A percentile compares a stretch with the other conserved stretches of the same genome.
These are phyloP conservation scores for Penicillium sp. DNA, from an alignment of 2,329 filamentous ascomycete species.

Conservation along the genomic window DNA sequence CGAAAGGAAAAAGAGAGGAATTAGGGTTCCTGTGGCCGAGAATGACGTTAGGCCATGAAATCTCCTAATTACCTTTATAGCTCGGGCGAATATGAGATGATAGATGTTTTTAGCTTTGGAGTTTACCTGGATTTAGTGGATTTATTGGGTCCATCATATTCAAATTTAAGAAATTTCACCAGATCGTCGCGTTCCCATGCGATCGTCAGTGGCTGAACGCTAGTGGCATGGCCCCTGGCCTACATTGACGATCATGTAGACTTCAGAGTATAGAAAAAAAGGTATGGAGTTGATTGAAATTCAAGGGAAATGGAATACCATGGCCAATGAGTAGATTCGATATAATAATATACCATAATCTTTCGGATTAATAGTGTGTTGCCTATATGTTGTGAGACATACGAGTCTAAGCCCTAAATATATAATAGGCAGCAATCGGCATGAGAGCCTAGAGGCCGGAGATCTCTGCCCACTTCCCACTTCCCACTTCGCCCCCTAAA, in stretches of 20 bases:
- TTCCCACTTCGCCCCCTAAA: not conserved
- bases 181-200: slow-evolving; percentile 8
- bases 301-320: not conserved
- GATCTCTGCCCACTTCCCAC: not conserved
- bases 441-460: not conserved
- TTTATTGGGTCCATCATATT: not conserved
- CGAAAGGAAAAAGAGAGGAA: not conserved
- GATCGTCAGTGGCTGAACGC: slow-evolving; percentile 28
- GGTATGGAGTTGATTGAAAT: not conserved
- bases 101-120: too few relatives aligned
- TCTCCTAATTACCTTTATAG: not conserved
- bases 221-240: slow-evolving; percentile 14
- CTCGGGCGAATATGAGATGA: not conserved
- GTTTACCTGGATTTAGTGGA: too few relatives aligned
- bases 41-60: slow-evolving; percentile 14
- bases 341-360: too few relatives aligned
- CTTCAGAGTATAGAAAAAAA: not conserved
- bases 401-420: not conserved
- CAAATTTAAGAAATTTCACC: not conserved
- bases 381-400: too few relatives aligned
- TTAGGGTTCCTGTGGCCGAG: not conserved
- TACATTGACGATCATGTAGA: slow-evolving; percentile 16
- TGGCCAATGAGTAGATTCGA: not conserved
- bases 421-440: not conserved
- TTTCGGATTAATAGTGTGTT: too few relatives aligned